A percentile compares a stretch with the other conserved stretches of the same genome.
These are phyloP conservation scores for Panaeolus papilionaceus DNA, from an alignment of 768 basidiomycete species.

Conservation along the genomic window DNA sequence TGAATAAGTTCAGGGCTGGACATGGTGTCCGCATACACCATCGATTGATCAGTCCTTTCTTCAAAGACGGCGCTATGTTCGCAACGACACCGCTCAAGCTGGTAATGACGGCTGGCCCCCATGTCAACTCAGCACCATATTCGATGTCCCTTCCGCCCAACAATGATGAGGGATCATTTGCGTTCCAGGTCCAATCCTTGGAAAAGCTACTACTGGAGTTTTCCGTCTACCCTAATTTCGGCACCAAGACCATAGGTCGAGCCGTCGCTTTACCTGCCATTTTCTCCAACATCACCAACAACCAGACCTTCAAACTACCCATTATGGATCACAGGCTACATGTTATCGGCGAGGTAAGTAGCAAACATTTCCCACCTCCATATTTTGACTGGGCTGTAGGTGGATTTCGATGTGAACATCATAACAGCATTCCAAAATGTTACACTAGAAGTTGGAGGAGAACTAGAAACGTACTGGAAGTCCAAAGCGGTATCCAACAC, in stretches of 20 bases:
- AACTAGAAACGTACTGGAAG: constrained; percentile 99
- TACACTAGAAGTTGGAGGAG: constrained; percentile 92
- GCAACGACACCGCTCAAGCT: constrained; percentile 89
- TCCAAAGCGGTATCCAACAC: constrained; percentile 64
- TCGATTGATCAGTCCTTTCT: constrained; percentile 72
- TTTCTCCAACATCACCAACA: constrained; percentile 63
- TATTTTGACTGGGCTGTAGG: constrained; percentile 47
- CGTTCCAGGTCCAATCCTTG: constrained; percentile 84
- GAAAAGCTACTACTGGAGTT: constrained; percentile 84
- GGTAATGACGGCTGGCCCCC: constrained; percentile 90
- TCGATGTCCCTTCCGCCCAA: constrained; percentile 86
- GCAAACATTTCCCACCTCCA: constrained; percentile 13
- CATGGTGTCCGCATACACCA: constrained; percentile 72
- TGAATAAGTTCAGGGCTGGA: constrained; percentile 39
- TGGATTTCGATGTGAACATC: constrained; percentile 87
- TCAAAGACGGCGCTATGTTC: constrained; percentile 69
- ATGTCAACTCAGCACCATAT: constrained; percentile 87
- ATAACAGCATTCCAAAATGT: constrained; percentile 91
- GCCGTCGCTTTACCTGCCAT: constrained; percentile 84
- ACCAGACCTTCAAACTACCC: constrained; percentile 67
- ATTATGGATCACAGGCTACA: constrained; percentile 93
- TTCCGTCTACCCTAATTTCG: constrained; percentile 96
- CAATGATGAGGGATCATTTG: constrained; percentile 73
- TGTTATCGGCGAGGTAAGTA: constrained; percentile 87
- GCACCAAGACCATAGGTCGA: constrained; percentile 94